Conservation (phyloP, 2,329 filamentous ascomycete genomes). For the Phyllosticta citriasiana region DNA sequence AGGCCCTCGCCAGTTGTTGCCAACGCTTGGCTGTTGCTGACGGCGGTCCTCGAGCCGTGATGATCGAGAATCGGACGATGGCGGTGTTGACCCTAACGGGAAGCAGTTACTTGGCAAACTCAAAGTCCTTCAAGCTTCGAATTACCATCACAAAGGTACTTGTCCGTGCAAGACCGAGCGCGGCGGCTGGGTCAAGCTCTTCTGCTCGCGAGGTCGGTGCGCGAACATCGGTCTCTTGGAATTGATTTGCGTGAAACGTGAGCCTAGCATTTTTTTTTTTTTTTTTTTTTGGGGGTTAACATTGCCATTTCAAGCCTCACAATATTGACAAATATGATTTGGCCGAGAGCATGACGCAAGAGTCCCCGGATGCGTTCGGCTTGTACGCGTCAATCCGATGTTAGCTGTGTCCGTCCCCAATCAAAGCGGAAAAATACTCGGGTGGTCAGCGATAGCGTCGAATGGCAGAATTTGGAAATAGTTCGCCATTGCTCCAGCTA, state of each 20-base stretch:
- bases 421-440: not conserved
- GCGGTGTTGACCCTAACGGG: not conserved
- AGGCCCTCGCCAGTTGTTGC: not conserved
- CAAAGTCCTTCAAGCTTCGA: not conserved
- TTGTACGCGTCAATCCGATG: not conserved
- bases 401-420: not conserved
- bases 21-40: not conserved
- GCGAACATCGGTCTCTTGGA: not conserved
- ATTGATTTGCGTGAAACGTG: not conserved
- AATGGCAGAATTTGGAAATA: not conserved
- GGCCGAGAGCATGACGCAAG: not conserved
- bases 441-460: not conserved
- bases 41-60: not conserved
- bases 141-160: not conserved
- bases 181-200: not conserved
- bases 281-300: too few relatives aligned
- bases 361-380: not conserved
- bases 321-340: not conserved
- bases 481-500: not conserved
- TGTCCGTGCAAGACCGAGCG: not conserved
- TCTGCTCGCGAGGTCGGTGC: not conserved
- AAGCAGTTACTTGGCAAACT: not conserved
- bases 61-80: not conserved
- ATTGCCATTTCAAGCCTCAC: not conserved
- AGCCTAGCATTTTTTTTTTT: not conserved